A percentile compares a stretch with the other conserved stretches of the same genome.
Conservation (phyloP, 2,329 filamentous ascomycete genomes). For the Colletotrichum sojae region DNA sequence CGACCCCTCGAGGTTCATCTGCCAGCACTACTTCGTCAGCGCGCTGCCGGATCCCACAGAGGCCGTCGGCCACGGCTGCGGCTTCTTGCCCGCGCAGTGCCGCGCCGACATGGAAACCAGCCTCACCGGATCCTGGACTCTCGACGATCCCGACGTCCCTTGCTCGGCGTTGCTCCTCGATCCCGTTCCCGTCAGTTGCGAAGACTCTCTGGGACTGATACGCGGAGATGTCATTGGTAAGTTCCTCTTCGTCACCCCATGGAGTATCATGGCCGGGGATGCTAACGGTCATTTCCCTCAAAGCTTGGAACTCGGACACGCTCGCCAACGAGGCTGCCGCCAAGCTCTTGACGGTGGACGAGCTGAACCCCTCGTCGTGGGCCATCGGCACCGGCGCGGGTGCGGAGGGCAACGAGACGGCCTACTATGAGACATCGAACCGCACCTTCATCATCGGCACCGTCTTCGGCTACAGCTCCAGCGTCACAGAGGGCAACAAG, state of each 20-base stretch:
- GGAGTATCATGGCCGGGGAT: too few relatives aligned
- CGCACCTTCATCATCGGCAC: constrained; percentile 5
- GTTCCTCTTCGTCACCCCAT: not conserved
- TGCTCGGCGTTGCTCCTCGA: constrained; percentile 6
- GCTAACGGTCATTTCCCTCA: too few relatives aligned
- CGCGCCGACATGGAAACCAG: not conserved
- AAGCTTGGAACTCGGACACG: not conserved
- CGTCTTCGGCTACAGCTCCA: not conserved
- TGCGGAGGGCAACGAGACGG: not conserved
- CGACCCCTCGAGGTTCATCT: constrained; percentile 5
- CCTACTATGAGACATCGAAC: constrained; percentile 1
- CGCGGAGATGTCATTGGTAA: not conserved
- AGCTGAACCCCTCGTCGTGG: not conserved
- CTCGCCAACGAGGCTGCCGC: not conserved
- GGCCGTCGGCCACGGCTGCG: constrained; percentile 2
- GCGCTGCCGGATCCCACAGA: not conserved
- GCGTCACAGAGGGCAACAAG: not conserved
- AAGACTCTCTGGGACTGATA: not conserved
- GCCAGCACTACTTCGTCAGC: constrained; percentile 18
- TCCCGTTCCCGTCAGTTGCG: not conserved
- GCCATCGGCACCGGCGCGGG: too few relatives aligned
- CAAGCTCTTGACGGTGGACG: not conserved
- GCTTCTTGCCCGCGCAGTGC: constrained; percentile 3
- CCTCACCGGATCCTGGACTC: not conserved
- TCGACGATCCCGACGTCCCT: not conserved